phyloP scores from a whole-genome alignment of 306 rosid species.

The Psophocarpus tetragonolobus region DNA sequence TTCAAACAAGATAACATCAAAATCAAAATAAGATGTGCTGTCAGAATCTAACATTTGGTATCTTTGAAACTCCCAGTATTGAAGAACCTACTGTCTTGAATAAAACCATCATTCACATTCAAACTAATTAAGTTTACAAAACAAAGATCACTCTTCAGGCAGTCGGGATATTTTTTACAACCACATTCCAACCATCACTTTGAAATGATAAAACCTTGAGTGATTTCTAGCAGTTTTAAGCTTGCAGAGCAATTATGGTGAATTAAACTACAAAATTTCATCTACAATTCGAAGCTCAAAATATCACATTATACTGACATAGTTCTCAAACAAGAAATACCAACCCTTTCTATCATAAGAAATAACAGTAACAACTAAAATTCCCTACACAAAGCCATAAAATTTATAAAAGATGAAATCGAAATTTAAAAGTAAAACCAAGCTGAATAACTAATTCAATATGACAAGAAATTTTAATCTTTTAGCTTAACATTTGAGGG shows the following conservation, averaged over 20 bases:
- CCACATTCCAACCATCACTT: constrained; percentile 8
- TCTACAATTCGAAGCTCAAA: constrained; percentile 15
- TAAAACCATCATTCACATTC: constrained; percentile 9
- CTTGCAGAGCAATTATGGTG: background rate
- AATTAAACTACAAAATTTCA: constrained; percentile 1
- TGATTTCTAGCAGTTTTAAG: constrained; percentile 13
- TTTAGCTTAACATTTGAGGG: constrained; percentile 15
- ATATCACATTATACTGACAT: constrained; percentile 2
- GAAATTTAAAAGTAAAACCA: constrained; percentile 1
- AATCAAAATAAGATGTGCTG: background rate
- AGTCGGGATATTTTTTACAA: background rate
- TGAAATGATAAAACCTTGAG: constrained; percentile 5
- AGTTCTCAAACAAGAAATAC: background rate
- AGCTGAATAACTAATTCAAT: constrained; percentile 8
- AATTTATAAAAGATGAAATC: background rate
- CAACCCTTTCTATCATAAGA: background rate
- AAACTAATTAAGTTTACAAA: constrained; percentile 12
- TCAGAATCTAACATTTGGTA: background rate
- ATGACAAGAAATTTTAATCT: background rate
- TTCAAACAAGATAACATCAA: background rate
- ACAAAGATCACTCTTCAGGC: background rate
- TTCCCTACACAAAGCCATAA: background rate
- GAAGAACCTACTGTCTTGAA: constrained; percentile 4
- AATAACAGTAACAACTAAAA: background rate
- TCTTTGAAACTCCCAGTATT: background rate